A percentile compares a stretch with the other conserved stretches of the same genome.
phyloP scores from a whole-genome alignment of 2,329 filamentous ascomycete species.

The Pseudogymnoascus sp. region DNA sequence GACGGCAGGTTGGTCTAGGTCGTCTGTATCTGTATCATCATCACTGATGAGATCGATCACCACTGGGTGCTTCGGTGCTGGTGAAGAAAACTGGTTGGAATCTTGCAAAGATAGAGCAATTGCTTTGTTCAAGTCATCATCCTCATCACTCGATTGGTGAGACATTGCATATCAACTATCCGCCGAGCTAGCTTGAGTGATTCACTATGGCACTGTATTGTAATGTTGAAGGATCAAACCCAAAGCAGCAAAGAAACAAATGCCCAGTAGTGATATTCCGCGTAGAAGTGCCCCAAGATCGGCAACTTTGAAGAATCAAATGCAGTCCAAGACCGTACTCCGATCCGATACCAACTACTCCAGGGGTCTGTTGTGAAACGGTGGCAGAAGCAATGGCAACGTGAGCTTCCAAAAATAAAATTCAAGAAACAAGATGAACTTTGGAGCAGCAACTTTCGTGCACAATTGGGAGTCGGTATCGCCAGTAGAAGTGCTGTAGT shows the following conservation, averaged over 20 bases:
- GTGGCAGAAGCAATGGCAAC: neutral
- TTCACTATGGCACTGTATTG: neutral
- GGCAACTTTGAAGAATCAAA: neutral
- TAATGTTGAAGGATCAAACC: neutral
- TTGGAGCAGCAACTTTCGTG: neutral
- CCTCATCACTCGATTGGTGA: conserved; percentile 32
- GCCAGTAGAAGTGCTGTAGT: neutral
- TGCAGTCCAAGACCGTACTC: neutral
- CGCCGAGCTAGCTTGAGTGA: neutral
- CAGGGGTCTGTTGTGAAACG: neutral
- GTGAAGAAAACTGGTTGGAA: neutral
- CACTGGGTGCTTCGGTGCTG: neutral
- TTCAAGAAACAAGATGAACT: neutral
- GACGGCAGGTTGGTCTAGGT: conserved; percentile 7
- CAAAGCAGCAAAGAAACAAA: neutral
- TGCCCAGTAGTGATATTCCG: neutral
- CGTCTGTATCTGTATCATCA: conserved; percentile 11
- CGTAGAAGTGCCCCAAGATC: neutral
- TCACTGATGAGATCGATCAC: conserved; percentile 12
- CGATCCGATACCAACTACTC: neutral
- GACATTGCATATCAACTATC: conserved; percentile 19
- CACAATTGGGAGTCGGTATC: neutral
- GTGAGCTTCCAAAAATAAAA: neutral
- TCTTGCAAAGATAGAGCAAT: conserved; percentile 49
- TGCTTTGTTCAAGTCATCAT: conserved; percentile 51